Base-by-base conservation (phyloP, 441 rosid species). In the Mallotus repandus region DNA sequence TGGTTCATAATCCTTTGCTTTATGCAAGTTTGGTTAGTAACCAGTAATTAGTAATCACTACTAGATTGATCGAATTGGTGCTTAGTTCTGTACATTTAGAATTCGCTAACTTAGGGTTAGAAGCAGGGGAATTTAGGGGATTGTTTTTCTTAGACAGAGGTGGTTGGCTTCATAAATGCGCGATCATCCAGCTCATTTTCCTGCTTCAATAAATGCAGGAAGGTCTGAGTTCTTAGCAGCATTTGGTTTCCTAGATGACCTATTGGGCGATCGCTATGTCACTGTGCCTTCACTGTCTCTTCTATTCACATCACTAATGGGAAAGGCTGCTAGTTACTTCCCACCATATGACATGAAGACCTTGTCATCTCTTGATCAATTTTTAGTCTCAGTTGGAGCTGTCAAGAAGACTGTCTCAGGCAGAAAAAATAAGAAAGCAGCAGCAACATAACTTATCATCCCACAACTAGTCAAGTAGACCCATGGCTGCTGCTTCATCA, bases 291-390 rank as follows among this genome's bases (percentile, higher is more conserved):
- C 97, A 0, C 80, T 92, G 5, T 85, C 93, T 61, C 85, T 88
- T 62, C 81, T 92, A 68, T 88, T 95, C 68, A 56, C 97, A 54
- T 86, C 86, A 18, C 79, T 95, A 9, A 85, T 92, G 91, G 97
- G 99, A 46, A 92, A 91, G 84, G 97, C 98, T 13, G 99, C 97
- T 13, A 89, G 91, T 72, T 92, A 94, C 87, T 94, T 94, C 81
- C 97, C 99, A 52, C 97, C 97, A 0, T 97, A 94, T 68, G 98
- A 94, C 85, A 92, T 94, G 98, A 92, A 86, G 83, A 91, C 96
- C 57, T 79, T 89, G 46, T 91, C 96, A 66, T 92, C 96, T 59
- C 96, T 95, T n/a, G 98, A 95, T 77, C 88, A 91, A 81, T 91
- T 91, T 71, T 69, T 95, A 66, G 99, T 95, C 73, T 95, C 97